These are phyloP conservation scores for Neurospora sp. DNA, from an alignment of 495 filamentous ascomycete genomes.

Conservation along the genomic window DNA sequence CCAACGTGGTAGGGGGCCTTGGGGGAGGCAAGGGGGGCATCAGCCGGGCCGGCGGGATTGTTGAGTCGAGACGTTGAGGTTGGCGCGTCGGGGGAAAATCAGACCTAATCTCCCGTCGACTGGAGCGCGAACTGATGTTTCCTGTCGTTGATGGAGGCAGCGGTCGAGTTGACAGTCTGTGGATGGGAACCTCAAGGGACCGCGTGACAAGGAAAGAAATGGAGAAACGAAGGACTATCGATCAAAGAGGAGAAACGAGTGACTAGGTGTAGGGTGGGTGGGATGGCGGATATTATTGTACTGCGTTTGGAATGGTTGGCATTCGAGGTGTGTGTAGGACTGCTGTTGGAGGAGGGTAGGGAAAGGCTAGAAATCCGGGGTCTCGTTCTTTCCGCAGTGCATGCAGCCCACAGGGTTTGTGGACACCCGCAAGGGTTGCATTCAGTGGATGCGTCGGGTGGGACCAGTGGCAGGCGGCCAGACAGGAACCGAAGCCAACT, in stretches of 20 bases:
- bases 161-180: neutral
- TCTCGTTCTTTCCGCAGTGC: neutral
- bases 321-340: neutral
- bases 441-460: neutral
- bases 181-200: neutral
- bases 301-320: neutral
- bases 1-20: neutral
- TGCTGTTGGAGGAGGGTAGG: neutral
- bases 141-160: neutral
- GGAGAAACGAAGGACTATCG: neutral
- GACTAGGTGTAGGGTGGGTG: neutral
- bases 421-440: neutral
- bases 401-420: neutral
- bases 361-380: neutral
- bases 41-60: neutral
- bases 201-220: neutral
- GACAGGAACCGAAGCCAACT: neutral
- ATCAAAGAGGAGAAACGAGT: neutral
- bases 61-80: neutral
- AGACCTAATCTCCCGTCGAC: neutral
- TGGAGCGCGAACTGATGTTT: neutral
- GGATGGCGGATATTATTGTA: neutral
- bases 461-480: neutral
- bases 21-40: conserved; percentile 6
- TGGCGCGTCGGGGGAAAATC: neutral